phyloP scores from a whole-genome alignment of 2,329 filamentous ascomycete species.

The Xylariomycetidae sp. region DNA sequence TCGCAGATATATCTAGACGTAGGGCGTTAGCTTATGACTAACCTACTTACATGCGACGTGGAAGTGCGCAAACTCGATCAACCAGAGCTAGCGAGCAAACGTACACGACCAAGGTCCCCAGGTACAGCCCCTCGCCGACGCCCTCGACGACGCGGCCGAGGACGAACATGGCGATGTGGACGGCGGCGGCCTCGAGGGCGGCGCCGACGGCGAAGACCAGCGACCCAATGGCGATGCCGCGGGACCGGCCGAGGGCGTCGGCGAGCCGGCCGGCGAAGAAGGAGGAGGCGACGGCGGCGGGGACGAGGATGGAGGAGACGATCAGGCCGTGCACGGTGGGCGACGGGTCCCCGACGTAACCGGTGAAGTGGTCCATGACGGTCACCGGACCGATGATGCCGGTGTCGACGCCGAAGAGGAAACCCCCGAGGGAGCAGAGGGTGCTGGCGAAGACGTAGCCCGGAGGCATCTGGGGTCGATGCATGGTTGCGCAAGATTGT shows the following conservation, averaged over 20 bases:
- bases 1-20: no score
- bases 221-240: slow-evolving; percentile 45
- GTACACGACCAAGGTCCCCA: slow-evolving; percentile 48
- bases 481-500: no score
- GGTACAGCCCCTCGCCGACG: slow-evolving; percentile 50
- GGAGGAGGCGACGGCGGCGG: slow-evolving; percentile 55
- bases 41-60: no score
- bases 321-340: slow-evolving; percentile 54
- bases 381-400: slow-evolving; percentile 52
- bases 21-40: no score
- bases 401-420: no score
- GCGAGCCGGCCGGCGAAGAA: slow-evolving; percentile 53
- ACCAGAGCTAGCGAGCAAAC: no score
- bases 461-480: no score
- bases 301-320: slow-evolving; percentile 56
- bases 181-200: slow-evolving; percentile 15
- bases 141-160: slow-evolving; percentile 51
- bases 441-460: no score
- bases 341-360: slow-evolving; percentile 47
- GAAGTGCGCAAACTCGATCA: no score
- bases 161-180: slow-evolving; percentile 20
- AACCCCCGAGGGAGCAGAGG: no score
- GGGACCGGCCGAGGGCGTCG: slow-evolving; percentile 48
- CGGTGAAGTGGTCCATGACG: slow-evolving; percentile 48
- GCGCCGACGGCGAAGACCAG: slow-evolving; percentile 39